Base-by-base conservation (phyloP, 2,329 filamentous ascomycete species). In the Akanthomyces muscarius region DNA sequence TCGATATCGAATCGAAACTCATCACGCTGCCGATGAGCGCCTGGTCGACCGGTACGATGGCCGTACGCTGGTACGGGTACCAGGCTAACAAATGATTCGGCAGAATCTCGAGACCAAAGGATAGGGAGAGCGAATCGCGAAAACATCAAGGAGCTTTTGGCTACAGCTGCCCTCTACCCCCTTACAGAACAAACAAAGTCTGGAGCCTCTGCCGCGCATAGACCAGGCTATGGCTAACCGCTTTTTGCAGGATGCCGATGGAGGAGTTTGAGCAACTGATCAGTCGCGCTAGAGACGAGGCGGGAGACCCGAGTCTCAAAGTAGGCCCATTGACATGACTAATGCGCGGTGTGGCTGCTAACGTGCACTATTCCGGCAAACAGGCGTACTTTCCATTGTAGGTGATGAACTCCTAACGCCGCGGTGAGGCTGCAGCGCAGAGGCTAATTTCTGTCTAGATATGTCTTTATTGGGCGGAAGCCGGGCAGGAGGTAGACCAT, bases 11-110 rank as follows among this genome's bases (percentile, higher is more conserved):
- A 69, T 80, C 81, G 10, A 81, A 78, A 56, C 82, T 90, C 76
- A 81, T 92, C 64, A 85, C 81, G 57, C 73, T 92, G 57, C 89
- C 88, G 18, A 84, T 90, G 73, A 90, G 86, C 71, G 85, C 78
- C 36, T 92, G 89, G 89, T 80, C 87, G 23, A 84, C 72, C 66
- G 83, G 89, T 91, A 77, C 69, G 81, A 66, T 5, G 18, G 56
- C 56, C 7, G 28, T 21, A 10, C 23, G 50, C n/a, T 21, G 54
- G 13, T 38, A 23, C 33, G 50, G 13, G 7, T 3, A 25, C 3
- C 25, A 36, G 41, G 52, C 50, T 38, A 25, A 64, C 25, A n/a
- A 56, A 6, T 3, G 25, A 13, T 4, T 51, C 62, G 51, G 51
- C 55, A 87, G 85, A 81, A 64, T 70, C 77, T 55, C 78, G 81